These are phyloP conservation scores for Cutaneotrichosporon curvatum DNA, from an alignment of 1,284 basidiomycete species.

Conservation along the genomic window DNA sequence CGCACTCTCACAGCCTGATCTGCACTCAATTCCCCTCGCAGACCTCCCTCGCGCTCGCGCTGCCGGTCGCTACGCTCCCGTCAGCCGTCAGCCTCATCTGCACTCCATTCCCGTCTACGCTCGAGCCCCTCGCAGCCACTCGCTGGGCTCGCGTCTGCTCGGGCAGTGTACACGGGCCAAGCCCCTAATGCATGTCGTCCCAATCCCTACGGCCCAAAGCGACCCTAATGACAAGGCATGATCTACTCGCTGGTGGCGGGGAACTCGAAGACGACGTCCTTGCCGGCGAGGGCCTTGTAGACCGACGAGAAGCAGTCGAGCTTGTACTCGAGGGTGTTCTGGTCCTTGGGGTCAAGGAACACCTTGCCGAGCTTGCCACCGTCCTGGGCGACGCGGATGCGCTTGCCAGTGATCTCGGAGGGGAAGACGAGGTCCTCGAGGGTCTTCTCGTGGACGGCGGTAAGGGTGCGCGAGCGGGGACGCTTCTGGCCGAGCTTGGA, in stretches of 20 bases:
- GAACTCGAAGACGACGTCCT: constrained; percentile 48
- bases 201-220: constrained; percentile 19
- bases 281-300: constrained; percentile 46
- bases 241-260: constrained; percentile 42
- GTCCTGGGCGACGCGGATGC: constrained; percentile 83
- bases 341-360: constrained; percentile 98
- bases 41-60: too few relatives aligned
- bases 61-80: too few relatives aligned
- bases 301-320: constrained; percentile 49
- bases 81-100: too few relatives aligned
- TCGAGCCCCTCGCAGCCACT: not conserved
- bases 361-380: constrained; percentile 91
- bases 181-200: constrained; percentile 32
- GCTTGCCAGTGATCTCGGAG: constrained; percentile 97
- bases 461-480: constrained; percentile 93
- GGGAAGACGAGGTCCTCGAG: constrained; percentile 99
- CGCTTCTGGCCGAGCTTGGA: constrained; percentile 78
- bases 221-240: too few relatives aligned
- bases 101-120: constrained; percentile 12
- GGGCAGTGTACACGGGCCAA: constrained; percentile 11
- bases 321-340: constrained; percentile 99
- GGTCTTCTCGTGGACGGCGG: constrained; percentile 94
- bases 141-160: too few relatives aligned
- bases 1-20: too few relatives aligned
- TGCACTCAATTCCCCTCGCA: too few relatives aligned